A percentile compares a stretch with the other conserved stretches of the same genome.
phyloP scores from a whole-genome alignment of 2,329 filamentous ascomycete species.

The Capronia epimyces region DNA sequence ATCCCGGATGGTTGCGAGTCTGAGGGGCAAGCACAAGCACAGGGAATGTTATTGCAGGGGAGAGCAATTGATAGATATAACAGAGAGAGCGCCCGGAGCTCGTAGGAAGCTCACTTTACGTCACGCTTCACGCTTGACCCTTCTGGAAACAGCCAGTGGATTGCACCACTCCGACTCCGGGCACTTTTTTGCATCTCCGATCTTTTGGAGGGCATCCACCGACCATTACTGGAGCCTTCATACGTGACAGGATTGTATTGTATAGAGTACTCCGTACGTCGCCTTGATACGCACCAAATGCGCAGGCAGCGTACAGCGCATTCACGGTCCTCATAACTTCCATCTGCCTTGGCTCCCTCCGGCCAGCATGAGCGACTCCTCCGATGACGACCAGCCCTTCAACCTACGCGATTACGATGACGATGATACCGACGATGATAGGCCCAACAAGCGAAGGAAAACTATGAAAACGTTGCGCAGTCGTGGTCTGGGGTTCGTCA shows the following conservation, averaged over 20 bases:
- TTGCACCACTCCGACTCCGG: background rate
- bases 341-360: background rate
- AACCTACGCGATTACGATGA: conserved; percentile 28
- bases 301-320: background rate
- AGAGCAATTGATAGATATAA: background rate
- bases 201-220: background rate
- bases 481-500: conserved; percentile 29
- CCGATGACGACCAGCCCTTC: conserved; percentile 29
- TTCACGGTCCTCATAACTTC: background rate
- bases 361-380: conserved; percentile 28
- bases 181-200: background rate
- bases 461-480: conserved; percentile 24
- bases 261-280: no score
- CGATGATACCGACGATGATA: conserved; percentile 29
- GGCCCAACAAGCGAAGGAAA: conserved; percentile 27
- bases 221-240: no score
- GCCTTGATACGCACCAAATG: background rate
- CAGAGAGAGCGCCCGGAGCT: background rate
- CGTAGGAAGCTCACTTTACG: conserved; percentile 6
- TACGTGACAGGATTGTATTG: no score
- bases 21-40: background rate
- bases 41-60: background rate
- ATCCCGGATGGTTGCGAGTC: background rate
- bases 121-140: conserved; percentile 9
- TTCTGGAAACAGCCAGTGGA: conserved; percentile 1